Evolutionary conservation across 2,329 filamentous ascomycete species (phyloP), one percentile per base, ranked within the genome.

Genomic region (Thielaviopsis euricoi): DNA sequence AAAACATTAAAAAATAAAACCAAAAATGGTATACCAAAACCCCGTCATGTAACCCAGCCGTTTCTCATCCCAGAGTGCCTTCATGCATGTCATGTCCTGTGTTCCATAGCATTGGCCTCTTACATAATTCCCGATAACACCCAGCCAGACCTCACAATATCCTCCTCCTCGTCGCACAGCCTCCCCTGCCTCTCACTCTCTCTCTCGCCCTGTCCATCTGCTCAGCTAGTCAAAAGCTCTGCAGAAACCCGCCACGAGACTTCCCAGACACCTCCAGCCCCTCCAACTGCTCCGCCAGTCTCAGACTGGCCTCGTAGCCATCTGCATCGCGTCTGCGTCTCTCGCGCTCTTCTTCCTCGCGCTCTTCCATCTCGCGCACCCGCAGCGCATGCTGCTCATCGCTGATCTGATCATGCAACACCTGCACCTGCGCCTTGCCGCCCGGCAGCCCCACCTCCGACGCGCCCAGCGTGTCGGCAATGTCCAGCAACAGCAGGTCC

Each of bases 401-500:
- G 12, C 29, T 48, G 37, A 52, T 48, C 19, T 23, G 33, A 29
- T 33, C 54, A 13, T 64, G 61, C 53, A 65, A 61, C 12, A 69
- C 61, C 12, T 66, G 65, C 2, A 74, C 66, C 0, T 77, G 64
- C 0, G 71, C 66, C 49, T 74, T 70, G 0, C 77, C 80, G 0
- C 82, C 84, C 0, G 89, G 89, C 0, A 95, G 76, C 5, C 78
- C 75, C n/a, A 95, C 80, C 25, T 81, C 78, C 1, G 71, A 71
- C 0, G 88, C 88, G 22, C 83, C 80, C 0, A 96, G 73, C 0
- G 85, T 89, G 61, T 86, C 80, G 26, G 83, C 85, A 58, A 97
- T 95, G 66, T 97, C 91, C 26, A 85, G 80, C 12, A 97, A 76
- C 13, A 95, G 72, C 2, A 96, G 78, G 59, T 96, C 87, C 91